Percentiles rank a stretch among this genome's conserved stretches.
Evolutionary conservation across 2,329 filamentous ascomycete species (phyloP).

Genomic region (Exophiala sp.): DNA sequence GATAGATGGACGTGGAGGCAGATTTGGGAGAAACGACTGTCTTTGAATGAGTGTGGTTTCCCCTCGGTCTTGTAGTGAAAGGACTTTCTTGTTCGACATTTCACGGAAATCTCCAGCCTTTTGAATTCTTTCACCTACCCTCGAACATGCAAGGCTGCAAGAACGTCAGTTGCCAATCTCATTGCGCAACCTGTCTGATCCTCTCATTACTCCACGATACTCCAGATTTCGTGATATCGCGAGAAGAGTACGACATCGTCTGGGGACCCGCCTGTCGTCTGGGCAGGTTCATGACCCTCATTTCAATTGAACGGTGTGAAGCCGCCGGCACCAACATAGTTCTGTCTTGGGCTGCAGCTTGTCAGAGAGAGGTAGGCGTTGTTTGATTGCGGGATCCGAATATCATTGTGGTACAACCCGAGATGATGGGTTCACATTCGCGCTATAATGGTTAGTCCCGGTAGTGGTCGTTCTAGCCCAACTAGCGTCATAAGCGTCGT

Average conservation of each 20-base stretch:
- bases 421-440: no score
- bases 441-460: no score
- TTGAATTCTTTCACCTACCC: neutral
- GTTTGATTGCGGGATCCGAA: no score
- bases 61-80: no score
- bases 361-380: no score
- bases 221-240: neutral
- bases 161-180: neutral
- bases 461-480: no score
- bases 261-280: neutral
- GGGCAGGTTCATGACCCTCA: neutral
- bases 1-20: no score
- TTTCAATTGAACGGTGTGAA: neutral
- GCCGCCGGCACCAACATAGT: neutral
- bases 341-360: no score
- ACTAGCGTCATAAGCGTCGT: no score
- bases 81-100: neutral
- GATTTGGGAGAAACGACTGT: no score
- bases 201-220: neutral
- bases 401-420: no score
- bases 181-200: neutral
- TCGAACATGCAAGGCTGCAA: neutral
- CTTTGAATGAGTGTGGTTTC: no score
- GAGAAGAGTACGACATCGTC: neutral
- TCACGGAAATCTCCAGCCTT: neutral